These are phyloP conservation scores for Eurotiales sp. DNA, from an alignment of 2,329 filamentous ascomycete genomes.

Conservation along the genomic window DNA sequence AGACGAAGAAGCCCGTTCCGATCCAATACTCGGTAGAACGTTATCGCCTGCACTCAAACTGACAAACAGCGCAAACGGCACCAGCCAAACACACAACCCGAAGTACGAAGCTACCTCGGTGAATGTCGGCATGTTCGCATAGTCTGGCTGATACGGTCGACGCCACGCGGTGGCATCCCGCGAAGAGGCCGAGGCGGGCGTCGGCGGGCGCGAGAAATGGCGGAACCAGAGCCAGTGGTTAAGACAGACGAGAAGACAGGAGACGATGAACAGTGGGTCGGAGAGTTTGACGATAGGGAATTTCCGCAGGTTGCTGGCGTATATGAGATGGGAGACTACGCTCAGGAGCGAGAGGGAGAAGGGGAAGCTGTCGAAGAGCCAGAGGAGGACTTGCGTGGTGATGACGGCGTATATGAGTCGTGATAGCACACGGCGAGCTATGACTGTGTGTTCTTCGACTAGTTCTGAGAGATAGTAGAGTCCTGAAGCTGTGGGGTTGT, in stretches of 20 bases:
- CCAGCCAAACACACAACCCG: conserved; percentile 92
- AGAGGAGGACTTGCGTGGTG: conserved; percentile 67
- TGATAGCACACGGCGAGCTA: conserved; percentile 81
- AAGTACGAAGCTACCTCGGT: conserved; percentile 96
- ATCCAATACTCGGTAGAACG: conserved; percentile 87
- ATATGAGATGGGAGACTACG: conserved; percentile 76
- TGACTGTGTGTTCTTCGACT: conserved; percentile 93
- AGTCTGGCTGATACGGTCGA: conserved; percentile 40
- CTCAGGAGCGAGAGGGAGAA: conserved; percentile 69
- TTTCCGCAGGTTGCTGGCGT: conserved; percentile 77
- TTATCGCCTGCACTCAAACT: conserved; percentile 92
- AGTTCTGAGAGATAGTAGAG: conserved; percentile 98
- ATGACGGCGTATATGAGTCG: conserved; percentile 83
- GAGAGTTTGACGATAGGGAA: conserved; percentile 78
- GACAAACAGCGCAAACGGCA: conserved; percentile 93
- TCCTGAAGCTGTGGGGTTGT: conserved; percentile 67
- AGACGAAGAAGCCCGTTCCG: conserved; percentile 43
- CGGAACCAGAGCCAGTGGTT: conserved; percentile 97
- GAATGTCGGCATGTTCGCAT: conserved; percentile 66
- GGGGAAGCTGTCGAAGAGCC: conserved; percentile 81
- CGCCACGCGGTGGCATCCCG: conserved; percentile 29
- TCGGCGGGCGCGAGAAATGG: conserved; percentile 71
- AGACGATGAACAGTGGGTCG: conserved; percentile 80
- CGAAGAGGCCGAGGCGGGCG: conserved; percentile 18
- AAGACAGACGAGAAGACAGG: conserved; percentile 76